Evolutionary conservation across 305 asterid species (phyloP).

Genomic region (Striga hermonthica): DNA sequence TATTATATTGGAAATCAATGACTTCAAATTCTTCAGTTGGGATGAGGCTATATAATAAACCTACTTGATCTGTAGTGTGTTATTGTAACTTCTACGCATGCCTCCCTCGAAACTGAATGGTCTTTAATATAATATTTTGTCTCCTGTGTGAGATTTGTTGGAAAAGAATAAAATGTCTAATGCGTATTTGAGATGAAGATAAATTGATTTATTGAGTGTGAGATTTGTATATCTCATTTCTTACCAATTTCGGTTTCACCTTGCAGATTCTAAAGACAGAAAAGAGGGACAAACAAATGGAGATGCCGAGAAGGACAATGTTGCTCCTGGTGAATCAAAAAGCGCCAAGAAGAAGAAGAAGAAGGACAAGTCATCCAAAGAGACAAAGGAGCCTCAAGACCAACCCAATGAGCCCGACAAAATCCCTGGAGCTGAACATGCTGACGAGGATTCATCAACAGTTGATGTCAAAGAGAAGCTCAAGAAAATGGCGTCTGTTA

Average conservation of each 20-base stretch:
- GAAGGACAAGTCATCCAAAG: conserved; percentile 71
- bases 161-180: too few relatives aligned
- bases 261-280: conserved; percentile 28
- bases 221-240: too few relatives aligned
- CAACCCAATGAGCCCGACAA: conserved; percentile 44
- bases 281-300: conserved; percentile 44
- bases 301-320: conserved; percentile 55
- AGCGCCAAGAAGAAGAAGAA: conserved; percentile 88
- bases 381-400: conserved; percentile 57
- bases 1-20: too few relatives aligned
- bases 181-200: too few relatives aligned
- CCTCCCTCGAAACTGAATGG: too few relatives aligned
- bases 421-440: conserved; percentile 41
- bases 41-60: too few relatives aligned
- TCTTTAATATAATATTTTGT: too few relatives aligned
- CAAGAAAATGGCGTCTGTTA: conserved; percentile 63
- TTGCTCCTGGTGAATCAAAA: conserved; percentile 58
- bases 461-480: conserved; percentile 71
- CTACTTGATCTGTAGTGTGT: too few relatives aligned
- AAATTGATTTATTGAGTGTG: neutral
- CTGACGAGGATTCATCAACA: conserved; percentile 51
- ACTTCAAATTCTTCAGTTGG: too few relatives aligned
- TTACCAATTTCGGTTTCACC: too few relatives aligned
- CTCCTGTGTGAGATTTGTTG: too few relatives aligned
- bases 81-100: too few relatives aligned